Base-by-base conservation (phyloP, 345 rosid genomes). In the Psidium friedrichsthalianum region DNA sequence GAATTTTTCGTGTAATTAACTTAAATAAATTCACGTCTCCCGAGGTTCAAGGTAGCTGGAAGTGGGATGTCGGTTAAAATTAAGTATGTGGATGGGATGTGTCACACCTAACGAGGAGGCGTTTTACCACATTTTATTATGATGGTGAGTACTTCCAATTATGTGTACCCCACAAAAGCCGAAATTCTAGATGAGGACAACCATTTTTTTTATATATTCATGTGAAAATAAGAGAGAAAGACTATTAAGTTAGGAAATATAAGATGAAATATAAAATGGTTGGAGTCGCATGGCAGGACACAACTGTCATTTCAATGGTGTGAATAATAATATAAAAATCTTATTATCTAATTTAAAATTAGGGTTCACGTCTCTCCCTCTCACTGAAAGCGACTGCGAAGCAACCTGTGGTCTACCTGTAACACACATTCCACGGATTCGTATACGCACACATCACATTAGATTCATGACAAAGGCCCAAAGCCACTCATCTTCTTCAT, bases 321-420 rank as follows among this genome's bases (percentile, higher is more conserved):
- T 47, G 40, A 78, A 18, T 21, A 51, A 8, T 21, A 42, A 42
- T 32, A 5, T 52, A 29, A 52, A 7, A 29, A 6, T 36, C 8
- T 88, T 93, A 61, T 61, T 61, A 7, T 61, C 20, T 1, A 36
- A 32, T 69, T 18, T 32, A 69, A 20, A 18, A 18, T 90, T 91
- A 93, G 92, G 96, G 95, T 92, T 91, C 93, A 85, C 86, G 59
- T 54, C 88, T 89, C 88, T 91, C 89, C 83, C 90, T 61, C 89
- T 83, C 83, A 88, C 93, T 87, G 96, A 95, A 94, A 93, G 91
- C 95, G 98, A 96, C 97, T 90, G 98, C 94, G 88, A 94, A 69
- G 94, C 95, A 95, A 92, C 95, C 93, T 93, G 91, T 91, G 95
- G 94, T 91, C 96, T 90, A 55, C 93, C 93, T 90, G 89, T 87